Evolutionary conservation across 257 asterid genomes (phyloP).

Genomic region (Solanum dulcamara): DNA sequence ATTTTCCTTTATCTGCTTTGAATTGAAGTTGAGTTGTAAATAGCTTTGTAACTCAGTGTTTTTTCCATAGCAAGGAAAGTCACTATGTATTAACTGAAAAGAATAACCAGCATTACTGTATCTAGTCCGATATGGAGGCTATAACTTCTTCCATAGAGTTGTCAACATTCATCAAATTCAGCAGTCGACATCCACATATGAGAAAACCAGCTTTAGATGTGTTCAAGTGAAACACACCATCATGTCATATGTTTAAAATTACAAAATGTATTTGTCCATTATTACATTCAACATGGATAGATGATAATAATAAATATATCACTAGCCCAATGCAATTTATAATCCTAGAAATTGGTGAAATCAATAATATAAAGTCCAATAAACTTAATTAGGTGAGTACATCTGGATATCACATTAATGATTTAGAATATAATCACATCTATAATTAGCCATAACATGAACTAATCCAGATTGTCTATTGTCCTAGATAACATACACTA

Average conservation of each 20-base stretch:
- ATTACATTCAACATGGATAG: not conserved
- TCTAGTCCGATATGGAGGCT: not conserved
- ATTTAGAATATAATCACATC: not conserved
- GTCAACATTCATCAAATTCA: not conserved
- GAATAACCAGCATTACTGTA: not conserved
- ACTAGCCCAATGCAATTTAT: not conserved
- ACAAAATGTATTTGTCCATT: not conserved
- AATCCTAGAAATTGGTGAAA: not conserved
- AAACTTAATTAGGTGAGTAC: not conserved
- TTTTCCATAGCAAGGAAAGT: not conserved
- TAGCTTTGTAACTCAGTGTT: too few relatives aligned
- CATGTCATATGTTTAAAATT: not conserved
- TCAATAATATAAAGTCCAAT: not conserved
- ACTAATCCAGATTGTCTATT: not conserved
- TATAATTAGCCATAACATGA: not conserved
- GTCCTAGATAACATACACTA: not conserved
- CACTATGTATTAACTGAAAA: not conserved
- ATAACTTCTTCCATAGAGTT: not conserved
- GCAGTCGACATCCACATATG: not conserved
- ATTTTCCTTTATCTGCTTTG: too few relatives aligned
- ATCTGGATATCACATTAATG: not conserved
- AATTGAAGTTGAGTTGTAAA: too few relatives aligned
- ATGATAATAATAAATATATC: not conserved
- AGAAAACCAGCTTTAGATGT: not conserved
- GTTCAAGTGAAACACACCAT: not conserved